phyloP scores from a whole-genome alignment of 345 rosid genomes.

The Hypericum perforatum region DNA sequence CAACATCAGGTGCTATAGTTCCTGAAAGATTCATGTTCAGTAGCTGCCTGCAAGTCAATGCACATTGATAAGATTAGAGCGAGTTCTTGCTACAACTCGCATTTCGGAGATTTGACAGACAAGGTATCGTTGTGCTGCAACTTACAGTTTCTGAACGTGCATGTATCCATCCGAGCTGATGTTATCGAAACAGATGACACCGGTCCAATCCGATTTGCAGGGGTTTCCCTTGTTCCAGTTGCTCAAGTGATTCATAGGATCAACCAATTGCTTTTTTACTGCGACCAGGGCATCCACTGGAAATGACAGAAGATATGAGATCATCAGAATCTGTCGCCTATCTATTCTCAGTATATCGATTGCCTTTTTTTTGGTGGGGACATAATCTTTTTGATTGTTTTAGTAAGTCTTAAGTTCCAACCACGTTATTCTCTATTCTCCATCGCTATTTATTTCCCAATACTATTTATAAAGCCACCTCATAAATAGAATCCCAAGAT shows the following conservation, averaged over 20 bases:
- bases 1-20: conserved; percentile 60
- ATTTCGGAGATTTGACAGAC: no score
- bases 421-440: no score
- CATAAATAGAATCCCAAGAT: no score
- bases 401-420: no score
- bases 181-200: conserved; percentile 42
- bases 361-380: no score
- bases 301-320: conserved; percentile 14
- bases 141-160: conserved; percentile 70
- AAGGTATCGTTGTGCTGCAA: conserved; percentile 11
- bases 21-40: conserved; percentile 79
- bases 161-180: conserved; percentile 42
- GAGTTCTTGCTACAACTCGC: no score
- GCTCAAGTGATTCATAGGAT: conserved; percentile 43
- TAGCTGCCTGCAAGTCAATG: conserved; percentile 37
- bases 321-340: background rate
- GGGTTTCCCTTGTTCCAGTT: conserved; percentile 79
- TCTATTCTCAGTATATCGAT: no score
- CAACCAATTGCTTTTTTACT: conserved; percentile 36
- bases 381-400: no score
- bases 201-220: conserved; percentile 73
- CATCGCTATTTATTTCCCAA: no score
- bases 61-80: no score
- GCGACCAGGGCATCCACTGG: conserved; percentile 57
- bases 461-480: no score